phyloP scores from a whole-genome alignment of 2,329 filamentous ascomycete genomes.

The Plenodomus lindquistii region DNA sequence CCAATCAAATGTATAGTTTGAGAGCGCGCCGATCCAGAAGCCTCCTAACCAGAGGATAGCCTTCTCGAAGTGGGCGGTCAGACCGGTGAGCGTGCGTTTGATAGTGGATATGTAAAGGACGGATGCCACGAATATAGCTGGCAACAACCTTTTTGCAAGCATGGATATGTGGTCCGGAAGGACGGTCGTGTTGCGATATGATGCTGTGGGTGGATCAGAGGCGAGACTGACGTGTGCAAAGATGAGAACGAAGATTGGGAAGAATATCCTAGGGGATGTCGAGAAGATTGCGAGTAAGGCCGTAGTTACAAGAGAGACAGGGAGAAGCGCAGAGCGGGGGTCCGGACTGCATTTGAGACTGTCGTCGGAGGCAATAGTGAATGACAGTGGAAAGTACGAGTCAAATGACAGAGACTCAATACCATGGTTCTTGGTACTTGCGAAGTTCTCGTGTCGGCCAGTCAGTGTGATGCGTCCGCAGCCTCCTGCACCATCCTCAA shows the following conservation, averaged over 20 bases:
- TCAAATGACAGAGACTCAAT: constrained; percentile 79
- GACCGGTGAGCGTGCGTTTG: constrained; percentile 69
- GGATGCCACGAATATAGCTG: constrained; percentile 81
- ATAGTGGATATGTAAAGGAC: constrained; percentile 84
- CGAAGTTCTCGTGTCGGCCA: constrained; percentile 67
- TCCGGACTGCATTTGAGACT: constrained; percentile 68
- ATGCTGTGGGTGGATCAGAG: constrained; percentile 76
- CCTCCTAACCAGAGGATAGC: constrained; percentile 84
- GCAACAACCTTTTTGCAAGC: constrained; percentile 78
- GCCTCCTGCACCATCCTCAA: constrained; percentile 70
- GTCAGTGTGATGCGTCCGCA: constrained; percentile 78
- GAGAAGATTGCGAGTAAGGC: constrained; percentile 76
- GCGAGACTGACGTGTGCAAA: constrained; percentile 89
- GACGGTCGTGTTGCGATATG: constrained; percentile 48
- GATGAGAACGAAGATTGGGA: constrained; percentile 76
- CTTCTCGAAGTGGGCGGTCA: constrained; percentile 85
- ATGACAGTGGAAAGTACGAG: constrained; percentile 86
- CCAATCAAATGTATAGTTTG: constrained; percentile 91
- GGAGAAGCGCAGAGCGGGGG: constrained; percentile 77
- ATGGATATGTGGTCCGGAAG: constrained; percentile 58
- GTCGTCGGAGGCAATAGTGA: constrained; percentile 70
- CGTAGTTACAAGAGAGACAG: constrained; percentile 76
- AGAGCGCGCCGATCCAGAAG: constrained; percentile 86
- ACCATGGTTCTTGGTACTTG: constrained; percentile 66
- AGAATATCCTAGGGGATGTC: constrained; percentile 75